These are phyloP conservation scores for Neonothopanus nambi DNA, from an alignment of 1,284 basidiomycete genomes.

Conservation along the genomic window DNA sequence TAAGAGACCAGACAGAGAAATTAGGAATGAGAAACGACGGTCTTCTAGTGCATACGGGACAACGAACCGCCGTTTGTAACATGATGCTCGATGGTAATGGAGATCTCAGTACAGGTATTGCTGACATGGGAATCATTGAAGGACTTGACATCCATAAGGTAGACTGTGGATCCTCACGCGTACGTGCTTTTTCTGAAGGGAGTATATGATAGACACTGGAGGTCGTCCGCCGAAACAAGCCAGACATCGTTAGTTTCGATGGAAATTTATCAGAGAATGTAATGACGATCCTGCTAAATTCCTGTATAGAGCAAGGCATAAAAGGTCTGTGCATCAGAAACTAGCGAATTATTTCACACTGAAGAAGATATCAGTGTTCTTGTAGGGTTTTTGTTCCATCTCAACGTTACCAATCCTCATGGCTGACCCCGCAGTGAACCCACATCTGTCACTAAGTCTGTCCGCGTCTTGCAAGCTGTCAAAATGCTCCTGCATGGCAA, in stretches of 20 bases:
- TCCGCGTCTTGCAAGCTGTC: constrained; percentile 53
- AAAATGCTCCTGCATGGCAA: constrained; percentile 15
- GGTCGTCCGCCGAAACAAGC: constrained; percentile 42
- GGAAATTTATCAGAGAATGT: constrained; percentile 70
- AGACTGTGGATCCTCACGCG: constrained; percentile 19
- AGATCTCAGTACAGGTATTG: constrained; percentile 80
- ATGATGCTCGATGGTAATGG: constrained; percentile 78
- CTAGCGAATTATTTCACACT: constrained; percentile 4
- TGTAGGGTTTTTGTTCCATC: constrained; percentile 40
- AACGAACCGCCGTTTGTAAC: constrained; percentile 79
- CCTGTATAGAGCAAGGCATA: constrained; percentile 47
- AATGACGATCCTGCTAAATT: constrained; percentile 52
- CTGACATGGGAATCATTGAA: constrained; percentile 85
- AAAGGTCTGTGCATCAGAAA: constrained; percentile 44
- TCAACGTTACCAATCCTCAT: neutral
- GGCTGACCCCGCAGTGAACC: constrained; percentile 64
- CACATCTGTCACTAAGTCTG: constrained; percentile 83
- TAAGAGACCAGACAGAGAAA: constrained; percentile 55
- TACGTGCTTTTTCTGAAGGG: constrained; percentile 1
- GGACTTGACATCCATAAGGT: constrained; percentile 51
- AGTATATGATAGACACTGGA: constrained; percentile 40
- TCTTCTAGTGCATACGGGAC: constrained; percentile 44
- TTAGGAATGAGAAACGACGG: constrained; percentile 86
- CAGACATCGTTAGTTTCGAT: constrained; percentile 76
- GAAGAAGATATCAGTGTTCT: constrained; percentile 46